These are phyloP conservation scores for Lepidium didymum DNA, from an alignment of 345 rosid genomes.

Conservation along the genomic window DNA sequence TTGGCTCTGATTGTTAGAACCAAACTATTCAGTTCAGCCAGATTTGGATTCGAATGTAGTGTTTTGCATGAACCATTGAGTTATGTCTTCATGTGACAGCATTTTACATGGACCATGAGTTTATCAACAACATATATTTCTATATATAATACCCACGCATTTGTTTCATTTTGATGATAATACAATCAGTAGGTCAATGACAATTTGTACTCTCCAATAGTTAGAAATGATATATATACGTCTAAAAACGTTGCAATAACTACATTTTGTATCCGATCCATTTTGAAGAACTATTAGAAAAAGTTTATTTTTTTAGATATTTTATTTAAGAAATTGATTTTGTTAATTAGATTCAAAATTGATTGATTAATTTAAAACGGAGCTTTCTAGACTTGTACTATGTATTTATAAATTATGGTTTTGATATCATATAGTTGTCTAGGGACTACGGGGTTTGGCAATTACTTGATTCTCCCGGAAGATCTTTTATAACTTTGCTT, in stretches of 20 bases:
- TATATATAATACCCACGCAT: background rate
- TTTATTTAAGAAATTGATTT: background rate
- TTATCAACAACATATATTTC: background rate
- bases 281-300: background rate
- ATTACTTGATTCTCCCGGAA: constrained; percentile 34
- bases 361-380: background rate
- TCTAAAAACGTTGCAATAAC: background rate
- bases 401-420: background rate
- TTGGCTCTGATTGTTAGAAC: background rate
- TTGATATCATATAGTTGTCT: constrained; percentile 13
- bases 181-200: background rate
- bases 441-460: constrained; percentile 29
- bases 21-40: background rate
- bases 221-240: background rate
- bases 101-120: background rate
- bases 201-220: background rate
- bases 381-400: background rate
- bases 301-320: no score
- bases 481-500: constrained; percentile 21
- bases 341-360: background rate
- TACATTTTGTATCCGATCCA: background rate
- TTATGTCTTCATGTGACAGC: background rate
- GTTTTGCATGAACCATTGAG: background rate
- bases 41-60: background rate
- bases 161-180: background rate